These are phyloP conservation scores for Aspergillus amoenus DNA, from an alignment of 2,329 filamentous ascomycete species.

Conservation along the genomic window DNA sequence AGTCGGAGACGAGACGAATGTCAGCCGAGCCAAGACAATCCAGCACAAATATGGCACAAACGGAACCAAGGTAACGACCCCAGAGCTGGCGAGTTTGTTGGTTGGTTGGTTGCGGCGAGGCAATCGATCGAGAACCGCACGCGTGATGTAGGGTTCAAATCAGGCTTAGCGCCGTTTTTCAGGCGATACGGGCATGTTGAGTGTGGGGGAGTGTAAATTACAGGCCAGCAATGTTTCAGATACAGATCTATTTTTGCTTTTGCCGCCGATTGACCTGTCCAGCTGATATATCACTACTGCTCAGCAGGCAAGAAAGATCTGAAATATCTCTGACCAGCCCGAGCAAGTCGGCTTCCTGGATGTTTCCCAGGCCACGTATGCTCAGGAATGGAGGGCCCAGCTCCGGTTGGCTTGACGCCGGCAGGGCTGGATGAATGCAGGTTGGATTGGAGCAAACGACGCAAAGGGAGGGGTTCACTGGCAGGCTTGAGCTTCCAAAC, in stretches of 20 bases:
- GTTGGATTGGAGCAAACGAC: conserved; percentile 2
- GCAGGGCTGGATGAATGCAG: conserved; percentile 16
- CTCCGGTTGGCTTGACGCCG: conserved; percentile 8
- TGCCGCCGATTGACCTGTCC: conserved; percentile 18
- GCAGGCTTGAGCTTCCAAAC: conserved; percentile 3
- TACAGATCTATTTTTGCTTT: conserved; percentile 2
- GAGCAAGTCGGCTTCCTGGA: neutral
- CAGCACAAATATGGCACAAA: neutral
- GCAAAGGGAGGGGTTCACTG: conserved; percentile 4
- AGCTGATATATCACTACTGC: conserved; percentile 19
- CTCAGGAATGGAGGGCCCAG: neutral
- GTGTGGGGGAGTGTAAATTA: neutral
- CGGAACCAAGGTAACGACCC: neutral
- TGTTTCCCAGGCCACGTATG: neutral
- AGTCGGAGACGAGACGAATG: neutral
- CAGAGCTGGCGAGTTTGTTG: neutral
- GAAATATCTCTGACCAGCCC: neutral
- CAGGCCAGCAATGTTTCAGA: neutral
- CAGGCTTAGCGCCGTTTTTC: conserved; percentile 1
- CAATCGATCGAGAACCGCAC: neutral
- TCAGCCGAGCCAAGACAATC: neutral
- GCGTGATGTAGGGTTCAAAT: conserved; percentile 4
- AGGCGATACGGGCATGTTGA: neutral
- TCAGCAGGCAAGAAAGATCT: neutral
- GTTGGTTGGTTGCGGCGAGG: neutral